Evolutionary conservation across 441 rosid genomes (phyloP), one percentile per base, ranked within the genome.

Genomic region (Rhodomyrtus psidioides): DNA sequence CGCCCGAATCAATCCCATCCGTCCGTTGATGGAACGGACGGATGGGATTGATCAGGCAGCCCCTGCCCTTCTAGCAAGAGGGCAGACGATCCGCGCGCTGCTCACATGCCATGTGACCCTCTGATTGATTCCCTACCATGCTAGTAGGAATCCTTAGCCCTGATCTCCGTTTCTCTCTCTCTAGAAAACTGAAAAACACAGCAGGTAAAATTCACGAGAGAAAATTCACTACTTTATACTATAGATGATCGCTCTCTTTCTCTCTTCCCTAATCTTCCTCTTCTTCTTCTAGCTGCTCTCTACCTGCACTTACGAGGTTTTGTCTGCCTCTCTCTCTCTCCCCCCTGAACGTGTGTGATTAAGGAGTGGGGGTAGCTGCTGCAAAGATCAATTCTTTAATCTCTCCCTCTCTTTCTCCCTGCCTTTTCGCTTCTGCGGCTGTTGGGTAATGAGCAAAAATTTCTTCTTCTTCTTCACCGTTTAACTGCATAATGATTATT

Each of bases 41-140:
- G n/a, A n/a, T n/a, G n/a, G n/a, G n/a, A n/a, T n/a, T n/a, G n/a
- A n/a, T n/a, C n/a, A n/a, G n/a, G n/a, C n/a, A n/a, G n/a, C n/a
- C n/a, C n/a, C n/a, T n/a, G n/a, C n/a, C n/a, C n/a, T n/a, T n/a
- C n/a, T n/a, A n/a, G n/a, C n/a, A n/a, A n/a, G n/a, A n/a, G n/a
- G n/a, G n/a, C n/a, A n/a, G n/a, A n/a, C n/a, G n/a, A n/a, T n/a
- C n/a, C n/a, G n/a, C n/a, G n/a, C n/a, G n/a, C n/a, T n/a, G n/a
- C n/a, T n/a, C 96, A 93, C 99, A 94, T 94, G 98, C 94, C 98
- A 95, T 95, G 98, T 95, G 94, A 91, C 89, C 24, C 82, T 30
- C 83, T 76, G n/a, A n/a, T n/a, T n/a, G n/a, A n/a, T n/a, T n/a
- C n/a, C n/a, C n/a, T n/a, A n/a, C n/a, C n/a, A n/a, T n/a, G n/a